A percentile compares a stretch with the other conserved stretches of the same genome.
These are phyloP conservation scores for Mangifera indica DNA, from an alignment of 345 rosid genomes.

Conservation along the genomic window DNA sequence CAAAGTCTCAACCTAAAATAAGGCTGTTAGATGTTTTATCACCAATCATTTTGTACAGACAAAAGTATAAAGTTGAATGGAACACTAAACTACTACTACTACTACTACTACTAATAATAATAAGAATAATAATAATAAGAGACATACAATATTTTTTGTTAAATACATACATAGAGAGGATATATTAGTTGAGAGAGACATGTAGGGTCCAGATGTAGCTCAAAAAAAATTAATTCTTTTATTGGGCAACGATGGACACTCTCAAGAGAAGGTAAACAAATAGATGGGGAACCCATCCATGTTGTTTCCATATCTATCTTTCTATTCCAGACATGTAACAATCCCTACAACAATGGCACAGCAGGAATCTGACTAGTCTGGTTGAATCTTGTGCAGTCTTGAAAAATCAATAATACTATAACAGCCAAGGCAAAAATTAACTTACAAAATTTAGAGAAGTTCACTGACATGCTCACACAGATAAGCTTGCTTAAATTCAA, in stretches of 20 bases:
- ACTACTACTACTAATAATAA: too few relatives aligned
- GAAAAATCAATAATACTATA: neutral
- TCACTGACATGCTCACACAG: neutral
- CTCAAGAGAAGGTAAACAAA: constrained; percentile 21
- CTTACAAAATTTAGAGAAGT: neutral
- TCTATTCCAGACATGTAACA: constrained; percentile 34
- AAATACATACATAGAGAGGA: neutral
- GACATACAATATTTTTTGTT: neutral
- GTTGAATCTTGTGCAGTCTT: neutral
- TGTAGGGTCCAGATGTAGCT: constrained; percentile 29
- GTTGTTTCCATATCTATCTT: constrained; percentile 14
- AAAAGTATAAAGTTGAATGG: neutral
- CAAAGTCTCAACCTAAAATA: constrained; percentile 60
- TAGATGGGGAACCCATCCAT: constrained; percentile 19
- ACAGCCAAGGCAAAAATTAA: too few relatives aligned
- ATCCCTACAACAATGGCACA: constrained; percentile 19
- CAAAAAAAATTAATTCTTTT: constrained; percentile 6
- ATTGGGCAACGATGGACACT: constrained; percentile 32
- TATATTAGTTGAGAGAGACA: neutral
- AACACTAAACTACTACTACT: too few relatives aligned
- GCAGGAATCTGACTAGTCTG: constrained; percentile 1
- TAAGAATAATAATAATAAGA: neutral
- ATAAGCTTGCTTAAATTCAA: neutral
- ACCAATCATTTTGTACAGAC: constrained; percentile 1
- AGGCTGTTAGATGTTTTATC: constrained; percentile 6